phyloP scores from a whole-genome alignment of 345 rosid genomes.

The Crucihimalaya himalaica region DNA sequence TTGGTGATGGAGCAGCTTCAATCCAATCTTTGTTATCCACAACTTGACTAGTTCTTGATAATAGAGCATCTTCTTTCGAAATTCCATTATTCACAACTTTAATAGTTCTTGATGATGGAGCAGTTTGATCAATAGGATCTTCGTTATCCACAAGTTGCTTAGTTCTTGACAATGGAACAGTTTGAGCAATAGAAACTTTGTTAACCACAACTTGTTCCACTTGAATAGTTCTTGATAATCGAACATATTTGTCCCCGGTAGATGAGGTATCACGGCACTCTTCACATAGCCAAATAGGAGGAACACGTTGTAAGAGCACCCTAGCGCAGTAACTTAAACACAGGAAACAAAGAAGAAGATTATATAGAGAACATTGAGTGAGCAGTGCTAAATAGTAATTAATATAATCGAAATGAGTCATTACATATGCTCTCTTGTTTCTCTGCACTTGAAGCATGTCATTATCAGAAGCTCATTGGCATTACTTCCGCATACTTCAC shows the following conservation, averaged over 20 bases:
- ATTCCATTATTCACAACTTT: background rate
- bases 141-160: background rate
- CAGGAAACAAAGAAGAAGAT: background rate
- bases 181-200: background rate
- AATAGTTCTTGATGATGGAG: background rate
- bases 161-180: background rate
- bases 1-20: slow-evolving; percentile 4
- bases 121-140: background rate
- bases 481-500: slow-evolving; percentile 34
- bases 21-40: background rate
- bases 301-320: slow-evolving; percentile 5
- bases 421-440: slow-evolving; percentile 34
- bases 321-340: slow-evolving; percentile 29
- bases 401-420: background rate
- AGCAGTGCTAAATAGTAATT: background rate
- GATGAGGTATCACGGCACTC: slow-evolving; percentile 15
- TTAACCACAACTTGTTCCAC: background rate
- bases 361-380: background rate
- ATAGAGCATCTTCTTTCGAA: background rate
- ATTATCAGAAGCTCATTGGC: slow-evolving; percentile 13
- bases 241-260: background rate
- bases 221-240: background rate
- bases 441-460: slow-evolving; percentile 31
- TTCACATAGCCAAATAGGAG: slow-evolving; percentile 34
- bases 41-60: background rate